Percentiles rank a stretch among this genome's conserved stretches.
These are phyloP conservation scores for Rubroshorea leprosula DNA, from an alignment of 345 rosid species.

Conservation along the genomic window DNA sequence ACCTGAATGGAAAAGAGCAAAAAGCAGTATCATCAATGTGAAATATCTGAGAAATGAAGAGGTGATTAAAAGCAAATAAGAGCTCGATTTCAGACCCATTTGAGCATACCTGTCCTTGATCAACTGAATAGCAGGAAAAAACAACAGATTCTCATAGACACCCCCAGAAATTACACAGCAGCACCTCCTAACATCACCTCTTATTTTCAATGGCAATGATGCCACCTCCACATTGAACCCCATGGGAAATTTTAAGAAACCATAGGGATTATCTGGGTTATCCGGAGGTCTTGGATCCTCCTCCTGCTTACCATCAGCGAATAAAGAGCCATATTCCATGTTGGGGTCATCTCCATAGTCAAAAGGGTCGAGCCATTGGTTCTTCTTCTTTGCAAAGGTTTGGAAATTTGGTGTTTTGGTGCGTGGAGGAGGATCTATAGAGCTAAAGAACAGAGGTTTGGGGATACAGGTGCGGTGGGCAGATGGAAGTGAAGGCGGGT, in stretches of 20 bases:
- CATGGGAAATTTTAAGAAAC: slow-evolving; percentile 84
- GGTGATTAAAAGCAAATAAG: too few species aligned
- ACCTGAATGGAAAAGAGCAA: slow-evolving; percentile 29
- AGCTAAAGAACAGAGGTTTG: slow-evolving; percentile 32
- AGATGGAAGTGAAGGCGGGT: slow-evolving; percentile 34
- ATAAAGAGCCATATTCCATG: slow-evolving; percentile 73
- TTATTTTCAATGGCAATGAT: slow-evolving; percentile 62
- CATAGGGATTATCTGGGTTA: slow-evolving; percentile 73
- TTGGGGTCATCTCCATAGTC: slow-evolving; percentile 71
- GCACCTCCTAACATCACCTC: slow-evolving; percentile 94
- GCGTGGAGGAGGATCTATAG: slow-evolving; percentile 17
- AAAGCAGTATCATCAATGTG: neutral
- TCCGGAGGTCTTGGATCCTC: slow-evolving; percentile 82
- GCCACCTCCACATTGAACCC: slow-evolving; percentile 76
- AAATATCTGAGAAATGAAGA: too few species aligned
- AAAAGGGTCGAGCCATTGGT: slow-evolving; percentile 79
- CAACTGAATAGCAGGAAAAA: slow-evolving; percentile 78
- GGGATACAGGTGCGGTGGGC: slow-evolving; percentile 26
- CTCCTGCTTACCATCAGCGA: slow-evolving; percentile 79
- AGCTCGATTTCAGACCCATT: neutral
- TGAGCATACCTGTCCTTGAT: slow-evolving; percentile 63
- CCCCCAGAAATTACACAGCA: slow-evolving; percentile 84
- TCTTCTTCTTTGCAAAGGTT: slow-evolving; percentile 56
- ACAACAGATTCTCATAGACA: slow-evolving; percentile 83
- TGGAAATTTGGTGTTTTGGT: slow-evolving; percentile 22